Percentiles rank a stretch among this genome's conserved stretches.
These are phyloP conservation scores for Rhodamnia rubescens DNA, from an alignment of 345 rosid genomes.

Conservation along the genomic window DNA sequence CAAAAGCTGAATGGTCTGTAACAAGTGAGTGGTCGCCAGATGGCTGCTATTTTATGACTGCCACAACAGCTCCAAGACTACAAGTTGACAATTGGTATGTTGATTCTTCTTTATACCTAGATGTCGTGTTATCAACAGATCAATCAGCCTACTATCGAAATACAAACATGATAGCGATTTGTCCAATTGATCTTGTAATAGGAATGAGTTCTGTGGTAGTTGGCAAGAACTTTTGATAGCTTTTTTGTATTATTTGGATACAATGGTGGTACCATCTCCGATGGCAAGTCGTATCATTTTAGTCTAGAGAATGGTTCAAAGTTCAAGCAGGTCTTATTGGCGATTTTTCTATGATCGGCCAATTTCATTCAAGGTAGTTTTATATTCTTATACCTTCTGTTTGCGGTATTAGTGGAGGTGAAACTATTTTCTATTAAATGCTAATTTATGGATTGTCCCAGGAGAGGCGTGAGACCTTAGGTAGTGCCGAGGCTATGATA, in stretches of 20 bases:
- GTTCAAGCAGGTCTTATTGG: neutral
- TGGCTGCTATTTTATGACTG: constrained; percentile 85
- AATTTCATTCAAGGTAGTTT: neutral
- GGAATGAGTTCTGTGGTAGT: neutral
- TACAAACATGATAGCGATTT: neutral
- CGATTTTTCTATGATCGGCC: neutral
- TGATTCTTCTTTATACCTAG: neutral
- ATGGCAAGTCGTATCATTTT: neutral
- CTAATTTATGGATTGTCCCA: neutral
- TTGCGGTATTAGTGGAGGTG: neutral
- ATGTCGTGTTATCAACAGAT: neutral
- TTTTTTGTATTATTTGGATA: neutral
- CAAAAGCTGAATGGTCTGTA: constrained; percentile 85
- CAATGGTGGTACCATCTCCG: too few relatives aligned
- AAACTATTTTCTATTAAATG: neutral
- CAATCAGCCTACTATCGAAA: neutral
- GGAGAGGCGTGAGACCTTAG: neutral
- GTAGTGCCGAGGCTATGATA: neutral
- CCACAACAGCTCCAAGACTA: constrained; percentile 94
- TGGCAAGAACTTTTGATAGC: neutral
- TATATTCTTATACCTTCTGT: neutral
- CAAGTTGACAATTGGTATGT: constrained; percentile 91
- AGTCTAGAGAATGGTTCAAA: neutral
- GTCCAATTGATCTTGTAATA: neutral
- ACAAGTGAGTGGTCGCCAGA: constrained; percentile 92